Percentiles rank a stretch among this genome's conserved stretches.
Evolutionary conservation across 768 basidiomycete genomes (phyloP).

Genomic region (Podaxis sp.): DNA sequence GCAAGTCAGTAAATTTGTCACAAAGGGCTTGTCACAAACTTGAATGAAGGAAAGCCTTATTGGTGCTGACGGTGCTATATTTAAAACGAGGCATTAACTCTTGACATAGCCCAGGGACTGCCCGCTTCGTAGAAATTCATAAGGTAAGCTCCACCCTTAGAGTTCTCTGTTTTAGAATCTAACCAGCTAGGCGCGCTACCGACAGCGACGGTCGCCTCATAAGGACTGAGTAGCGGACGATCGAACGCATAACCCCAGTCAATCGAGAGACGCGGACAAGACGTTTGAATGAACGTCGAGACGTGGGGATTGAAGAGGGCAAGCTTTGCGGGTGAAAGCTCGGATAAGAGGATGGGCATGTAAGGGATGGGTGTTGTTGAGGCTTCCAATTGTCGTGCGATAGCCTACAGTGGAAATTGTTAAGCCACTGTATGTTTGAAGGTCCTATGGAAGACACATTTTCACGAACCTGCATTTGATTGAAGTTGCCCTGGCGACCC

Average conservation of each 20-base stretch:
- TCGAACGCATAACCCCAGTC: slow-evolving; percentile 99
- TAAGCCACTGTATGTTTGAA: neutral
- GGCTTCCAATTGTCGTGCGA: slow-evolving; percentile 64
- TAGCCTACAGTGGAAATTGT: slow-evolving; percentile 44
- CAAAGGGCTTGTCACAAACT: slow-evolving; percentile 11
- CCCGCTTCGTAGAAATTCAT: slow-evolving; percentile 96
- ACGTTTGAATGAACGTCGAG: slow-evolving; percentile 92
- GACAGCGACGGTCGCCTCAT: slow-evolving; percentile 87
- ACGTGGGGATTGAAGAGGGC: slow-evolving; percentile 79
- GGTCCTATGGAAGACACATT: neutral
- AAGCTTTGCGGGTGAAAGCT: slow-evolving; percentile 94
- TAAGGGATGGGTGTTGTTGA: slow-evolving; percentile 63
- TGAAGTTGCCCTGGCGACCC: slow-evolving; percentile 90
- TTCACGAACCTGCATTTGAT: slow-evolving; percentile 68
- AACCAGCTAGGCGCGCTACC: slow-evolving; percentile 70
- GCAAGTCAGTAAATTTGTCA: too few species aligned
- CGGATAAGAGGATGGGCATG: slow-evolving; percentile 89
- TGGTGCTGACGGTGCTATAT: slow-evolving; percentile 17
- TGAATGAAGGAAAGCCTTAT: slow-evolving; percentile 44
- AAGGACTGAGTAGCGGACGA: slow-evolving; percentile 85
- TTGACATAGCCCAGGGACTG: slow-evolving; percentile 72
- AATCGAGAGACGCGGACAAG: slow-evolving; percentile 93
- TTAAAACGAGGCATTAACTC: slow-evolving; percentile 50
- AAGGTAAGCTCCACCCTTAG: slow-evolving; percentile 57
- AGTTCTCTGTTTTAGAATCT: slow-evolving; percentile 29